A percentile compares a stretch with the other conserved stretches of the same genome.
phyloP scores from a whole-genome alignment of 2,329 filamentous ascomycete genomes.

The Phialophora macrospora region DNA sequence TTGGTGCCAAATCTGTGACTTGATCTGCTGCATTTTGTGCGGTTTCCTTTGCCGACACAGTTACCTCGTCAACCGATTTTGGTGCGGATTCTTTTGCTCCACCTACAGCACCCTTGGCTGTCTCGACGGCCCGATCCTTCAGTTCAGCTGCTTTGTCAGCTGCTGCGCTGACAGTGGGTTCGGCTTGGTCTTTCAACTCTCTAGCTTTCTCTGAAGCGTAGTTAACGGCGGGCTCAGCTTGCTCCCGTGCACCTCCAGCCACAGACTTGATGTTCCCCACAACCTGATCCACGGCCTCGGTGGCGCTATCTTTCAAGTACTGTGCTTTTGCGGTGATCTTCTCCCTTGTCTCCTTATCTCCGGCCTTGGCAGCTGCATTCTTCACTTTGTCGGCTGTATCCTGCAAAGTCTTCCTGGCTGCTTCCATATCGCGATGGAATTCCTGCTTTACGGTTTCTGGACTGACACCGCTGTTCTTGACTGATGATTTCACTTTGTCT shows the following conservation, averaged over 20 bases:
- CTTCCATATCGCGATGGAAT: constrained; percentile 34
- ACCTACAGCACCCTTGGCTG: constrained; percentile 2
- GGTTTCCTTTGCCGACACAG: background rate
- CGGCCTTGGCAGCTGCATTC: constrained; percentile 1
- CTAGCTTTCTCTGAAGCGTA: constrained; percentile 12
- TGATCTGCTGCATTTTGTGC: background rate
- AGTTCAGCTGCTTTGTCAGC: constrained; percentile 16
- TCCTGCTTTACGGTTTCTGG: constrained; percentile 32
- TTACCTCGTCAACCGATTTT: background rate
- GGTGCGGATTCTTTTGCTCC: background rate
- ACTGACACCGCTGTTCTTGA: constrained; percentile 14
- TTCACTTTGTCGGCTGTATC: constrained; percentile 24
- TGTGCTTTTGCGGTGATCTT: constrained; percentile 16
- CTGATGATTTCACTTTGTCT: constrained; percentile 23
- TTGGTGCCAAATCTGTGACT: background rate
- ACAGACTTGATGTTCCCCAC: constrained; percentile 24
- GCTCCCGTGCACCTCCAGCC: constrained; percentile 18
- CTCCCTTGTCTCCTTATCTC: constrained; percentile 14
- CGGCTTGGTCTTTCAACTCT: constrained; percentile 6
- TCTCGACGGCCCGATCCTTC: constrained; percentile 10
- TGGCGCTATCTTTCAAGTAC: constrained; percentile 17
- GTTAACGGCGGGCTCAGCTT: constrained; percentile 14
- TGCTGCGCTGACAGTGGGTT: constrained; percentile 14
- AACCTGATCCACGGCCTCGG: constrained; percentile 20
- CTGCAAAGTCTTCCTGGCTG: constrained; percentile 23